These are phyloP conservation scores for Kwoniella bestiolae DNA, from an alignment of 768 basidiomycete species.

Conservation along the genomic window DNA sequence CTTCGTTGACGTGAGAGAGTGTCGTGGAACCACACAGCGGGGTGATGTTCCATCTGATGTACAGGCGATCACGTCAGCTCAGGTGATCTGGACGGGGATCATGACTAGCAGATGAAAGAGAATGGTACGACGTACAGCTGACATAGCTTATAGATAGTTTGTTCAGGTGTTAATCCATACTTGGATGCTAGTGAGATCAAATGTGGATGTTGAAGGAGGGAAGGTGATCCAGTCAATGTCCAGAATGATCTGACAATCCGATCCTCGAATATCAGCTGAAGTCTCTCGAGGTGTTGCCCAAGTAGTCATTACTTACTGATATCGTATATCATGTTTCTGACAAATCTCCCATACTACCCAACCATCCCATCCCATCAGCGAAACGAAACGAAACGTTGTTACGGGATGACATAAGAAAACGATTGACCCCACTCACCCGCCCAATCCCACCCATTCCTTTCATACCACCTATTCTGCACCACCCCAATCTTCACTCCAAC, in stretches of 20 bases:
- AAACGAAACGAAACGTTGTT: no score
- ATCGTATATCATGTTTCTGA: slow-evolving; percentile 67
- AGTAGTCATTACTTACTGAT: slow-evolving; percentile 65
- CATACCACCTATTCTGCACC: slow-evolving; percentile 75
- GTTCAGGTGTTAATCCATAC: slow-evolving; percentile 66
- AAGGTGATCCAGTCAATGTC: slow-evolving; percentile 80
- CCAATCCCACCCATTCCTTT: slow-evolving; percentile 76
- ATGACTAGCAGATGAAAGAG: neutral
- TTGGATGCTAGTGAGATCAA: slow-evolving; percentile 61
- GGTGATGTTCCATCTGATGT: slow-evolving; percentile 63
- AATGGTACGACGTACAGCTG: slow-evolving; percentile 58
- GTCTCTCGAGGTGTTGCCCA: neutral
- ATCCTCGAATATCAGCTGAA: neutral
- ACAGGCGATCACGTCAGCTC: neutral
- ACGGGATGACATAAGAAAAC: neutral
- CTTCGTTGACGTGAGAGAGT: slow-evolving; percentile 71
- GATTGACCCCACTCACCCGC: slow-evolving; percentile 44
- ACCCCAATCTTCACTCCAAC: slow-evolving; percentile 66
- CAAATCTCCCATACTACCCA: slow-evolving; percentile 68
- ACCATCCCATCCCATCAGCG: neutral
- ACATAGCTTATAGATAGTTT: slow-evolving; percentile 71
- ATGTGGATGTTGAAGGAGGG: slow-evolving; percentile 63
- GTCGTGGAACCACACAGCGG: slow-evolving; percentile 78
- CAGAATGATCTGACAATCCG: slow-evolving; percentile 71
- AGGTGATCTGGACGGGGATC: neutral